A percentile compares a stretch with the other conserved stretches of the same genome.
phyloP scores from a whole-genome alignment of 2,329 filamentous ascomycete species.

The Talaromyces sp. region DNA sequence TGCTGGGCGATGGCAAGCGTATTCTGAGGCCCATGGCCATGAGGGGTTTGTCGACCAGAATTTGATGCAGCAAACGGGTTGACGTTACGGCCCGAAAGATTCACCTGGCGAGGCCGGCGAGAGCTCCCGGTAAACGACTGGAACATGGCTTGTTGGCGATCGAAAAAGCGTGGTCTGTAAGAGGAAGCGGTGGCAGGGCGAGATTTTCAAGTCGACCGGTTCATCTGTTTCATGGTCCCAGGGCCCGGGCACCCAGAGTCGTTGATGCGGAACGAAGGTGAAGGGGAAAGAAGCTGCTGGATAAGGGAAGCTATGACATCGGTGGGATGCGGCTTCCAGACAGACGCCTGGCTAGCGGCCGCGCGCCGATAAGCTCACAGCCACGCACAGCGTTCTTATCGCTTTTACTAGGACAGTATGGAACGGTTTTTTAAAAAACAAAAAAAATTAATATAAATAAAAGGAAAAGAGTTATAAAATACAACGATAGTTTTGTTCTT shows the following conservation, averaged over 20 bases:
- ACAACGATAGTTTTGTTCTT: not conserved
- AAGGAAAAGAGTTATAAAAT: not conserved
- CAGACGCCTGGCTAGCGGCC: not conserved
- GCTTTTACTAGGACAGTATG: not conserved
- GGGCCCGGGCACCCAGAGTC: not conserved
- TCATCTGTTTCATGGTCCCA: not conserved
- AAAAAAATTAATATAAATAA: not conserved
- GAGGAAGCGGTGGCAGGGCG: not conserved
- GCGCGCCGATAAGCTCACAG: not conserved
- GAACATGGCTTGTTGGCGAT: constrained; percentile 60
- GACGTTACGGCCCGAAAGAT: constrained; percentile 76
- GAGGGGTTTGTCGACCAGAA: constrained; percentile 51
- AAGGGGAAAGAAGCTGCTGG: not conserved
- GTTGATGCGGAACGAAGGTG: not conserved
- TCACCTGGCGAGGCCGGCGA: constrained; percentile 82
- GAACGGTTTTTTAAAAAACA: no score
- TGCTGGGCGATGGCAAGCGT: constrained; percentile 82
- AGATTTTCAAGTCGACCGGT: not conserved
- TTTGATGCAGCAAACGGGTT: constrained; percentile 78
- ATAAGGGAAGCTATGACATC: constrained; percentile 7
- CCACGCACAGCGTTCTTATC: not conserved
- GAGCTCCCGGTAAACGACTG: constrained; percentile 85
- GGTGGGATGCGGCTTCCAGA: not conserved
- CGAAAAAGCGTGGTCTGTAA: constrained; percentile 1
- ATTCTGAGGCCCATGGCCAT: constrained; percentile 62